Base-by-base conservation (phyloP, 2,329 filamentous ascomycete genomes). In the Xylaria sp. region DNA sequence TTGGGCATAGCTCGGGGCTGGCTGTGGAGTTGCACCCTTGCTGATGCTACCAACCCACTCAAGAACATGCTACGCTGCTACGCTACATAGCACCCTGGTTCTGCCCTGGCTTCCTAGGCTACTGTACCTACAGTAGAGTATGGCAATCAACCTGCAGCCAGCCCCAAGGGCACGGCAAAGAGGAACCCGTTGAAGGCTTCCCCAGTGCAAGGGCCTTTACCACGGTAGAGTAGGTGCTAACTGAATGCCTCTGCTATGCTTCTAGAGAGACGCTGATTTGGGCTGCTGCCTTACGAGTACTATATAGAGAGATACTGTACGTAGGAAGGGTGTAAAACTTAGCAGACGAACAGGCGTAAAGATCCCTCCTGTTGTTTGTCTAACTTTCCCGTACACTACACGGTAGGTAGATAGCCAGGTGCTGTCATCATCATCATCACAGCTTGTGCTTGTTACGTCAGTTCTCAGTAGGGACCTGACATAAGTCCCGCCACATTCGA, bases 71-170 rank as follows among this genome's bases (percentile, higher is more conserved):
- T 46, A n/a, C 1, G 18, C 13, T 44, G 41, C 41, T 44, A 44
- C 41, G 18, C 41, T 46, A 46, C 41, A 46, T 46, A 44, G 8
- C 2, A 13, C 12, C 41, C 15, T 46, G 15, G 15, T n/a, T 18
- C 13, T 20, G 18, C 41, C 41, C 41, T 46, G 41, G 18, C 41
- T 34, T 6, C 8, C 28, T 15, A 9, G 3, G 25, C 44, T 20
- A 60, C 63, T 58, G 28, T 28, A 28, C 28, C 28, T 28, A 28
- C 3, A 2, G 28, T 58, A 28, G 28, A 28, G 28, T 58, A 66
- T 51, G 59, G 64, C 67, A 56, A 57, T n/a, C 67, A 56, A 57
- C 23, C 28, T 64, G 64, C 67, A 67, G 67, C 60, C 67, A 67
- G 67, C 64, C 63, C 67, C 37, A 66, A 57, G 39, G 59, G 34